Conservation (phyloP, 176 grass and related monocot genomes). For the Carex scoparia region DNA sequence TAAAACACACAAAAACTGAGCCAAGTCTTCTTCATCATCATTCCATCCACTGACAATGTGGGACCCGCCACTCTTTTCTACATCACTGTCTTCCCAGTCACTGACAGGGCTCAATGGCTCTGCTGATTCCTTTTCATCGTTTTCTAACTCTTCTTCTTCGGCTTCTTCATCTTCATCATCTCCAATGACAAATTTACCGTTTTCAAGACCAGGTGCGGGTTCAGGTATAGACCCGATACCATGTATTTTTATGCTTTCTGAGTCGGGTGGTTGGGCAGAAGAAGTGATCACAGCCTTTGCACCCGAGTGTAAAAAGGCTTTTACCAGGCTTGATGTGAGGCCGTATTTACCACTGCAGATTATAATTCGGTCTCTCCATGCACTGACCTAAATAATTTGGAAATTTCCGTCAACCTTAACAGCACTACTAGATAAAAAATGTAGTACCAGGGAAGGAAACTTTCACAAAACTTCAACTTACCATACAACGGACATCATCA, state of each 20-base stretch:
- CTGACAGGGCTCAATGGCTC: conserved; percentile 69
- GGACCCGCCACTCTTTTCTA: conserved; percentile 39
- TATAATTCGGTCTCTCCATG: conserved; percentile 91
- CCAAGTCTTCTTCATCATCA: conserved; percentile 76
- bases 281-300: conserved; percentile 90
- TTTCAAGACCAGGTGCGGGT: conserved; percentile 35
- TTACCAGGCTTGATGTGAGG: conserved; percentile 51
- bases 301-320: conserved; percentile 81
- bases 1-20: conserved; percentile 61
- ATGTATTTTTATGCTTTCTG: conserved; percentile 46
- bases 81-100: conserved; percentile 94
- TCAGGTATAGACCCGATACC: conserved; percentile 35
- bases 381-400: conserved; percentile 60
- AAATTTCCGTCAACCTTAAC: background rate
- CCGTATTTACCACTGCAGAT: conserved; percentile 73
- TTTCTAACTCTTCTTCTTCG: conserved; percentile 47
- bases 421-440: background rate
- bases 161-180: conserved; percentile 74
- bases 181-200: conserved; percentile 75
- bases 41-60: conserved; percentile 27
- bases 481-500: conserved; percentile 95
- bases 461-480: conserved; percentile 33
- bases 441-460: background rate
- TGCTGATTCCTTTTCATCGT: conserved; percentile 54
- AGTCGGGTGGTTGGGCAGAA: conserved; percentile 63